These are phyloP conservation scores for Stephania cephalantha DNA, from an alignment of 164 flowering plant species.

Conservation along the genomic window DNA sequence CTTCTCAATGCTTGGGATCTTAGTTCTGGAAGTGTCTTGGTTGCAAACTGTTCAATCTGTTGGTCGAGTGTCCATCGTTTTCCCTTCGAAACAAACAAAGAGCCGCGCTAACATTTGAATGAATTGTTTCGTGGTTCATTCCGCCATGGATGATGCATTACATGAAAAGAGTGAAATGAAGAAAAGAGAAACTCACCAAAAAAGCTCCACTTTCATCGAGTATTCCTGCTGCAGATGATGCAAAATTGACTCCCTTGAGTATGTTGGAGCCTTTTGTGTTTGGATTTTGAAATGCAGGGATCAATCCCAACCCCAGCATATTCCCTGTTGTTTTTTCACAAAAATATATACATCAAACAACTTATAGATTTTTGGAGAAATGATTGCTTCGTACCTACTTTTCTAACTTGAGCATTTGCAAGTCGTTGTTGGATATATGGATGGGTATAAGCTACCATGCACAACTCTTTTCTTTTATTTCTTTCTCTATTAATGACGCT, in stretches of 20 bases:
- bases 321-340: background rate
- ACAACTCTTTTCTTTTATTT: too few relatives aligned
- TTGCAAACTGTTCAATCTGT: constrained; percentile 7
- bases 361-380: too few relatives aligned
- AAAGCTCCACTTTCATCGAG: constrained; percentile 8
- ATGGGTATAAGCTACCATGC: too few relatives aligned
- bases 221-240: constrained; percentile 17
- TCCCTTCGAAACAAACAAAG: constrained; percentile 2
- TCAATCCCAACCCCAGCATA: constrained; percentile 8
- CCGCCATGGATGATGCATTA: too few relatives aligned
- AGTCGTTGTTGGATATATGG: too few relatives aligned
- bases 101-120: too few relatives aligned
- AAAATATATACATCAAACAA: background rate
- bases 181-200: background rate
- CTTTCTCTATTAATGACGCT: too few relatives aligned
- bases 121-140: too few relatives aligned
- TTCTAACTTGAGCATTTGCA: too few relatives aligned
- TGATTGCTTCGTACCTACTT: too few relatives aligned
- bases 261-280: constrained; percentile 13
- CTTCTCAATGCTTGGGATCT: background rate
- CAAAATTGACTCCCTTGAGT: constrained; percentile 18
- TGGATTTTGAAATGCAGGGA: constrained; percentile 9
- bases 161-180: too few relatives aligned
- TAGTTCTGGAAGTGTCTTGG: constrained; percentile 1
- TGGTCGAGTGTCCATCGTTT: constrained; percentile 1